phyloP scores from a whole-genome alignment of 176 grass and related monocot genomes.

The Zea luxurians region DNA sequence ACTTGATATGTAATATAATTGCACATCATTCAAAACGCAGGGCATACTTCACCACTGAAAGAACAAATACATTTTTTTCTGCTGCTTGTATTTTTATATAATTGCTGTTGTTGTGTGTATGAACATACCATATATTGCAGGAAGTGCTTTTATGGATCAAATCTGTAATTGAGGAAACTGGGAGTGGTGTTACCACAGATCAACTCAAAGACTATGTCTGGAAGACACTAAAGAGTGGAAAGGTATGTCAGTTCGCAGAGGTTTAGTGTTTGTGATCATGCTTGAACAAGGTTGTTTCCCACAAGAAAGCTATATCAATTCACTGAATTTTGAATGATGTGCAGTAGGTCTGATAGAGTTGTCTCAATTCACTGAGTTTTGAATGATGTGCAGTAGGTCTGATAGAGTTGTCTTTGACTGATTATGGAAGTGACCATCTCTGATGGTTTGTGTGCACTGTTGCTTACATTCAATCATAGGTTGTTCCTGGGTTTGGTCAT shows the following conservation, averaged over 20 bases:
- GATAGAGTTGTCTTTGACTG: too few species aligned
- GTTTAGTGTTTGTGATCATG: neutral
- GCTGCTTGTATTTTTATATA: constrained; percentile 12
- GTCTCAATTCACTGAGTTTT: too few species aligned
- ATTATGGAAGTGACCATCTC: constrained; percentile 30
- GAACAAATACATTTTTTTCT: neutral
- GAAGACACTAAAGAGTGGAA: constrained; percentile 99
- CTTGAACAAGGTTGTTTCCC: neutral
- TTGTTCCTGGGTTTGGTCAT: constrained; percentile 97
- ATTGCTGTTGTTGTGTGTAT: constrained; percentile 18
- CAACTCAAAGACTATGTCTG: constrained; percentile 95
- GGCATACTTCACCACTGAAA: neutral
- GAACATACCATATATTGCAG: constrained; percentile 49
- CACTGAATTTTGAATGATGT: neutral
- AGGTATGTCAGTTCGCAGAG: constrained; percentile 52
- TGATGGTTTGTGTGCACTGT: constrained; percentile 3
- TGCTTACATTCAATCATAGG: constrained; percentile 39
- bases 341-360: constrained; percentile 13
- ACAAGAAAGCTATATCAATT: neutral
- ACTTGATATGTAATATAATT: neutral
- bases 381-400: too few species aligned
- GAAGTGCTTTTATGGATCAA: constrained; percentile 99
- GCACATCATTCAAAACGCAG: neutral
- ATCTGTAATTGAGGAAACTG: constrained; percentile 86
- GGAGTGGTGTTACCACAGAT: constrained; percentile 73